These are phyloP conservation scores for Leccinum uliginosum DNA, from an alignment of 768 basidiomycete genomes.

Conservation along the genomic window DNA sequence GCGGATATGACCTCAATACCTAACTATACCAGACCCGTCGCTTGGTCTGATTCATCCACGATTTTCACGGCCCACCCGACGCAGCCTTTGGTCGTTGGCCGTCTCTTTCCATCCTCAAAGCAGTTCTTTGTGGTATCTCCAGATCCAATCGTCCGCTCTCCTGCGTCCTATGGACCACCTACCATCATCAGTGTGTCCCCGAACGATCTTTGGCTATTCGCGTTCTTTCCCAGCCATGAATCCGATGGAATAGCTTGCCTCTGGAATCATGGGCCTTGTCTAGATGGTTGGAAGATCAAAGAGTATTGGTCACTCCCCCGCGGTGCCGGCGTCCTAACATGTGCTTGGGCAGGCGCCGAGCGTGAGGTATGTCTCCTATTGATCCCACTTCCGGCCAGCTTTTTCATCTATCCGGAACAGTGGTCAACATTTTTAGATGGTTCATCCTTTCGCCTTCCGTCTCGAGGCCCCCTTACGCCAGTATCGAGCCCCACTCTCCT, in stretches of 20 bases:
- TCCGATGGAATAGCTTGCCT: slow-evolving; percentile 59
- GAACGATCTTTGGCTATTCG: slow-evolving; percentile 62
- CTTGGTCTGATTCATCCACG: slow-evolving; percentile 66
- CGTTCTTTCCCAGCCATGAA: slow-evolving; percentile 63
- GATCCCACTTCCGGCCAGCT: not conserved
- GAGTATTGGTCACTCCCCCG: slow-evolving; percentile 52
- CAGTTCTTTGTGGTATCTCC: slow-evolving; percentile 60
- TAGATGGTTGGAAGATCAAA: slow-evolving; percentile 59
- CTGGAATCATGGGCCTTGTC: slow-evolving; percentile 55
- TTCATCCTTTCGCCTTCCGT: slow-evolving; percentile 51
- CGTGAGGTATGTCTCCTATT: slow-evolving; percentile 49
- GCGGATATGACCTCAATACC: not conserved
- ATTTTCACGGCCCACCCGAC: slow-evolving; percentile 67
- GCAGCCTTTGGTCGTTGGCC: slow-evolving; percentile 54
- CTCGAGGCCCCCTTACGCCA: slow-evolving; percentile 52
- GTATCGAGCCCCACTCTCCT: slow-evolving; percentile 53
- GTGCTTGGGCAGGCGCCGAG: slow-evolving; percentile 54
- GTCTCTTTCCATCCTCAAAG: slow-evolving; percentile 66
- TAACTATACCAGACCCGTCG: slow-evolving; percentile 49
- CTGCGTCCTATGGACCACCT: slow-evolving; percentile 54
- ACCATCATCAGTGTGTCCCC: slow-evolving; percentile 58
- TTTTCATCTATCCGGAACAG: slow-evolving; percentile 31
- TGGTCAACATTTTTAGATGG: slow-evolving; percentile 48
- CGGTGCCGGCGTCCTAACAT: slow-evolving; percentile 56
- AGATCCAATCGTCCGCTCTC: slow-evolving; percentile 40